These are phyloP conservation scores for Phlebiopsis flavidoalba DNA, from an alignment of 768 basidiomycete genomes.

Conservation along the genomic window DNA sequence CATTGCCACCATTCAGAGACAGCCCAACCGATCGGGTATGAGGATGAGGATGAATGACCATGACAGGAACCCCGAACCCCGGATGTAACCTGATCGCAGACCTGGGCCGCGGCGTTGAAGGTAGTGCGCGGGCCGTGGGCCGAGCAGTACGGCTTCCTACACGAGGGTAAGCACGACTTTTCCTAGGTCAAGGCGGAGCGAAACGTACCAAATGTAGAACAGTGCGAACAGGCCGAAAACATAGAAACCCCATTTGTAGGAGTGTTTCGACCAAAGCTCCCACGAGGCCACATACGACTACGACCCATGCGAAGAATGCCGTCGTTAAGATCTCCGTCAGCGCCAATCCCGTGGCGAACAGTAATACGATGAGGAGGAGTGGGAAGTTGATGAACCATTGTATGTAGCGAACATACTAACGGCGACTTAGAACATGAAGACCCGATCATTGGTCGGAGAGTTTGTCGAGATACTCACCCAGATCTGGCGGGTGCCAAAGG, in stretches of 20 bases:
- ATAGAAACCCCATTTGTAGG: conserved; percentile 53
- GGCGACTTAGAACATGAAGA: neutral
- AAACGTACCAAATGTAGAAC: conserved; percentile 42
- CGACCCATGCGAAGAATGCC: conserved; percentile 41
- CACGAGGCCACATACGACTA: conserved; percentile 40
- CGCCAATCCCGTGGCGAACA: conserved; percentile 43
- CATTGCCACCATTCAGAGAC: conserved; percentile 45
- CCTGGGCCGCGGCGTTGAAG: conserved; percentile 19
- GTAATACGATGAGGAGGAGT: conserved; percentile 39
- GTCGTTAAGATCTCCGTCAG: conserved; percentile 41
- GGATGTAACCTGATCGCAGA: conserved; percentile 24
- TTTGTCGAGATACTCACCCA: conserved; percentile 30
- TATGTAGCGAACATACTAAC: conserved; percentile 47
- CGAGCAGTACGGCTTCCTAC: conserved; percentile 19
- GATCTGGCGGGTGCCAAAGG: conserved; percentile 30
- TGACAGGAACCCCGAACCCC: conserved; percentile 35
- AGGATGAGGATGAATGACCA: conserved; percentile 46
- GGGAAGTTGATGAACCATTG: conserved; percentile 56
- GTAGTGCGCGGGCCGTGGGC: conserved; percentile 21
- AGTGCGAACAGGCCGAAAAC: conserved; percentile 40
- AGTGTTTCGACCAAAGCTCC: conserved; percentile 43
- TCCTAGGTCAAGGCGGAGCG: neutral
- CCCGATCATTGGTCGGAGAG: neutral
- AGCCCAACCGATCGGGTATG: conserved; percentile 56
- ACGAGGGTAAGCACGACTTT: neutral